A percentile compares a stretch with the other conserved stretches of the same genome.
Evolutionary conservation across 306 rosid species (phyloP).

Genomic region (Quercus ilex): DNA sequence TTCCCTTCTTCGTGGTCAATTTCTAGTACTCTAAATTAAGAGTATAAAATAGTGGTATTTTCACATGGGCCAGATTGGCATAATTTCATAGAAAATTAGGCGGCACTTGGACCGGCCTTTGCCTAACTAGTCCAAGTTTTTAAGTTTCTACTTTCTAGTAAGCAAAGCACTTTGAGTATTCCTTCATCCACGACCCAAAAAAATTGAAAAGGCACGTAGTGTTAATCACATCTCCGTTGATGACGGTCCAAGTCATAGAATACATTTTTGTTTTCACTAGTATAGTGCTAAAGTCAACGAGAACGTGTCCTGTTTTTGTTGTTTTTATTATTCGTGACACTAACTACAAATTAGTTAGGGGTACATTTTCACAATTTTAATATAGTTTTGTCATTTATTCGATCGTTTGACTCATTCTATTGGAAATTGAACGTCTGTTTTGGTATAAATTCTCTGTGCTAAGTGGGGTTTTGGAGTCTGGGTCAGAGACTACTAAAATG

Average conservation of each 20-base stretch:
- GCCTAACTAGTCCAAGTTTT: not conserved
- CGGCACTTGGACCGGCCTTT: constrained; percentile 31
- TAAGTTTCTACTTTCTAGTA: not conserved
- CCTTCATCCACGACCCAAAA: not conserved
- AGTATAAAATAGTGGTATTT: too few species aligned
- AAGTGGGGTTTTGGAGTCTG: not conserved
- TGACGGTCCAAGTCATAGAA: not conserved
- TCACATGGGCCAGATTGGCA: constrained; percentile 9
- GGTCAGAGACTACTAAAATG: too few species aligned
- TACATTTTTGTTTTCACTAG: not conserved
- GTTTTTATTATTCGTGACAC: not conserved
- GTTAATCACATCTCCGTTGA: not conserved
- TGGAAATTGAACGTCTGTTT: not conserved
- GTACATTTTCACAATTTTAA: not conserved
- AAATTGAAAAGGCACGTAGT: not conserved
- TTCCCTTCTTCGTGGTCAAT: too few species aligned
- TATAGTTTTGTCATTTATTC: too few species aligned
- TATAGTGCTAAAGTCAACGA: not conserved
- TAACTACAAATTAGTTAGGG: not conserved
- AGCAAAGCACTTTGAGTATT: not conserved
- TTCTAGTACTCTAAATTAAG: too few species aligned
- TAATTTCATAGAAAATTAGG: not conserved
- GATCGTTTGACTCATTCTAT: too few species aligned
- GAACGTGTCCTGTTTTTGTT: too few species aligned
- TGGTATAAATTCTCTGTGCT: not conserved